phyloP scores from a whole-genome alignment of 2,329 filamentous ascomycete genomes.

The Ceratocystis ficicola region DNA sequence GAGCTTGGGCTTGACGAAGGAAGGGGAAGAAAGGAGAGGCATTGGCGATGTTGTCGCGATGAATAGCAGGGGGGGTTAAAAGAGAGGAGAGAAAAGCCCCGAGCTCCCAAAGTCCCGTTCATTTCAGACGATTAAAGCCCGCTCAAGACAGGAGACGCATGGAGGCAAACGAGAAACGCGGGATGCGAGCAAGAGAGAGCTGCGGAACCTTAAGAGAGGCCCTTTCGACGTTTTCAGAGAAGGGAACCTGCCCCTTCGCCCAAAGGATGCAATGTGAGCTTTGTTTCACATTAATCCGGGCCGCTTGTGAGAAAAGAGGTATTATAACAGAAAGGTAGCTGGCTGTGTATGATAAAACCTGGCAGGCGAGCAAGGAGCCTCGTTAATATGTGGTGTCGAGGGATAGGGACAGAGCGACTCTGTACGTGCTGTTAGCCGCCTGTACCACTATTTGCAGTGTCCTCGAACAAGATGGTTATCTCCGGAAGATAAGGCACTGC shows the following conservation, averaged over 20 bases:
- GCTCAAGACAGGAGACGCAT: neutral
- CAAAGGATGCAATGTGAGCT: constrained; percentile 3
- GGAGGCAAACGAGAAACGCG: neutral
- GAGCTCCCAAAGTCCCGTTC: neutral
- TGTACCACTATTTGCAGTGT: constrained; percentile 1
- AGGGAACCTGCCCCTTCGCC: neutral
- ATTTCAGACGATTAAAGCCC: constrained; percentile 5
- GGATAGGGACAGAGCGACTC: neutral
- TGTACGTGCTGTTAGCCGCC: neutral
- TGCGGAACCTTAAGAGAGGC: neutral
- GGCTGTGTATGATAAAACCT: no score
- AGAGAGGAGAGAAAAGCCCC: neutral
- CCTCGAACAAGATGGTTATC: neutral
- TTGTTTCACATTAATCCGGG: constrained; percentile 4
- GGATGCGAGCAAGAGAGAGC: neutral
- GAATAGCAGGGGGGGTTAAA: neutral
- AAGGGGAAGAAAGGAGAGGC: neutral
- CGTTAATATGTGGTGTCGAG: neutral
- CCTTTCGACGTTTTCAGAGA: no score
- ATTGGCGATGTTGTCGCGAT: neutral
- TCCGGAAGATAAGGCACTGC: neutral
- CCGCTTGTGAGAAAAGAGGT: neutral
- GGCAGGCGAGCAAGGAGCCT: no score
- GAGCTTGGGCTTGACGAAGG: neutral
- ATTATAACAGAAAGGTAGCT: no score